Evolutionary conservation across 1,284 basidiomycete genomes (phyloP), one percentile per base, ranked within the genome.

Genomic region (Naganishia liquefaciens): DNA sequence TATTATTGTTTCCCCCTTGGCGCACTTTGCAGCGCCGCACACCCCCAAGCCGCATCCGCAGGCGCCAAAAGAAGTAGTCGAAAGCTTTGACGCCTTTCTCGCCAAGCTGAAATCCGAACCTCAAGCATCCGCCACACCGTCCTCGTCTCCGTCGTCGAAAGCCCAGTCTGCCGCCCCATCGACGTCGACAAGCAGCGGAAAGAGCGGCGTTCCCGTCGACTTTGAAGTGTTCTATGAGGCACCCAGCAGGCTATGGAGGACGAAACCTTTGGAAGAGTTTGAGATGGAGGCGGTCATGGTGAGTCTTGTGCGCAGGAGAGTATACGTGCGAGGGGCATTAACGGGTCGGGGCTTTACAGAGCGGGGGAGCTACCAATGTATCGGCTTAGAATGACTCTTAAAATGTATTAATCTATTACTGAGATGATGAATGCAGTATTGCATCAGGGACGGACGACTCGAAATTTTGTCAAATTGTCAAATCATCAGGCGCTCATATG

Each of bases 221-320:
- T 86, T 82, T 79, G 78, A 80, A 43, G 82, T 91, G 71, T 91
- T 88, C 77, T 91, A 89, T 88, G 84, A 93, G 70, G 89, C 88
- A 13, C 91, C 91, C 0, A 73, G 81, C 50, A 82, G 84, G 68
- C 81, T 87, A 66, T 90, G 88, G 88, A 83, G 80, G 65, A 84
- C 84, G 23, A 82, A 81, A 68, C 79, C 83, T 53, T 79, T 91
- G 44, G 81, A 84, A 39, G 85, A 91, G 49, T 77, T 76, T 40
- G 91, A 93, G 81, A 88, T 92, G 65, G 87, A 91, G 54, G 86
- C 89, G 50, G 82, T 93, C 69, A 81, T 86, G 83, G 91, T 91
- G 75, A 78, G 88, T 77, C 43, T 40, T 55, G 27, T 23, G 54
- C 19, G 37, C 37, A 15, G 15, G 42, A n/a, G 33, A 44, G 44